phyloP scores from a whole-genome alignment of 768 basidiomycete genomes.

The Boletus rex-veris region DNA sequence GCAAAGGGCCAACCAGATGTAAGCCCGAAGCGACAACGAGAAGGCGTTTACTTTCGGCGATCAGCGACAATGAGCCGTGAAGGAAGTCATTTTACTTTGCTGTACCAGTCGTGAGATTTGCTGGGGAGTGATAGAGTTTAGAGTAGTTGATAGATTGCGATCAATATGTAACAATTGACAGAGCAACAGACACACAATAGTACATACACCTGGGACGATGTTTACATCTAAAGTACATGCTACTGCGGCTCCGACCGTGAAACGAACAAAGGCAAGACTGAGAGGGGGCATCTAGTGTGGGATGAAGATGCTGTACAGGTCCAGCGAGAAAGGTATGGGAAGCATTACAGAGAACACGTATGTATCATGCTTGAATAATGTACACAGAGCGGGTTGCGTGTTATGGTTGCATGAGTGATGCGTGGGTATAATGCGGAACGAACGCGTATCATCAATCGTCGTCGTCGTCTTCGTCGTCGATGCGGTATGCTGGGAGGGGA shows the following conservation, averaged over 20 bases:
- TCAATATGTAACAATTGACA: neutral
- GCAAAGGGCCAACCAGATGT: constrained; percentile 76
- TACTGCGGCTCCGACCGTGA: neutral
- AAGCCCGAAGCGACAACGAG: constrained; percentile 83
- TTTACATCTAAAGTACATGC: constrained; percentile 2
- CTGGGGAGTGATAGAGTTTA: neutral
- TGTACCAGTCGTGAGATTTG: too few relatives aligned
- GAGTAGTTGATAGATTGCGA: neutral
- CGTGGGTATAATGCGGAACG: constrained; percentile 15
- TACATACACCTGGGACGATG: neutral
- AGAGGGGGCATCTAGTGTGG: neutral
- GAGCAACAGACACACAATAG: neutral
- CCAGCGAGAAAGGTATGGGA: neutral
- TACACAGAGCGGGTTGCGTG: constrained; percentile 5
- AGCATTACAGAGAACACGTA: constrained; percentile 6
- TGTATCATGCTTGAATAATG: constrained; percentile 13
- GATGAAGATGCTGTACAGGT: too few relatives aligned
- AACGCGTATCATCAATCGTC: constrained; percentile 4
- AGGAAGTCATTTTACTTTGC: constrained; percentile 41
- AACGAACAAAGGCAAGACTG: neutral
- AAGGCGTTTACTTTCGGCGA: constrained; percentile 70
- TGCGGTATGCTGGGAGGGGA: constrained; percentile 18
- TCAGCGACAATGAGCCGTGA: constrained; percentile 44
- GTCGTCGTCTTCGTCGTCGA: constrained; percentile 30
- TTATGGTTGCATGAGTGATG: neutral